Conservation (phyloP, 2,329 filamentous ascomycete genomes). For the Ophiocordyceps polyrhachis-furcata region DNA sequence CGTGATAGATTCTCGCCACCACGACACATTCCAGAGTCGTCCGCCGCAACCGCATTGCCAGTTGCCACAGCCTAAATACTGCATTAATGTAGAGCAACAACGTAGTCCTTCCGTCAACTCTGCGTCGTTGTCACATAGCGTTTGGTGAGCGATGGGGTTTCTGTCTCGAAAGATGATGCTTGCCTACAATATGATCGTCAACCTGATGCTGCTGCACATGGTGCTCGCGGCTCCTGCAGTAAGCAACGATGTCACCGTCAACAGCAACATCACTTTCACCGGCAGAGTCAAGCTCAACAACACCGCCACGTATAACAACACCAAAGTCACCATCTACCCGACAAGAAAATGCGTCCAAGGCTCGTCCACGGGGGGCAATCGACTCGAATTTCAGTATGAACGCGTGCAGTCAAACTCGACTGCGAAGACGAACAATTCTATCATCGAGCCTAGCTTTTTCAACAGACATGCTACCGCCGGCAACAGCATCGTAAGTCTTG, state of each 20-base stretch:
- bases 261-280: not conserved
- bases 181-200: not conserved
- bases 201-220: not conserved
- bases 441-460: constrained; percentile 3
- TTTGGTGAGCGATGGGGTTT: not conserved
- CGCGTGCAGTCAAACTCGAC: not conserved
- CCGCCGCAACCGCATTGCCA: not conserved
- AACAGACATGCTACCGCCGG: not conserved
- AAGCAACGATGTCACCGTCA: not conserved
- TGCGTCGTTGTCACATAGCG: not conserved
- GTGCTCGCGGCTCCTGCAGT: not conserved
- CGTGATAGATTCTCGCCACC: not conserved
- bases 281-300: not conserved
- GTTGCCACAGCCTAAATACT: not conserved
- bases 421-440: not conserved
- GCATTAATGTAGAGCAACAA: not conserved
- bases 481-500: not conserved
- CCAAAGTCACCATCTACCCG: not conserved
- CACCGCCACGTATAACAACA: not conserved
- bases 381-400: constrained; percentile 2
- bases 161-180: not conserved
- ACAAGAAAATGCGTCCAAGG: not conserved
- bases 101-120: not conserved
- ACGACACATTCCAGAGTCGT: not conserved
- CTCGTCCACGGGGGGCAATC: not conserved